Conservation (phyloP, 1,284 basidiomycete species). For the Papiliotrema nemorosa region DNA sequence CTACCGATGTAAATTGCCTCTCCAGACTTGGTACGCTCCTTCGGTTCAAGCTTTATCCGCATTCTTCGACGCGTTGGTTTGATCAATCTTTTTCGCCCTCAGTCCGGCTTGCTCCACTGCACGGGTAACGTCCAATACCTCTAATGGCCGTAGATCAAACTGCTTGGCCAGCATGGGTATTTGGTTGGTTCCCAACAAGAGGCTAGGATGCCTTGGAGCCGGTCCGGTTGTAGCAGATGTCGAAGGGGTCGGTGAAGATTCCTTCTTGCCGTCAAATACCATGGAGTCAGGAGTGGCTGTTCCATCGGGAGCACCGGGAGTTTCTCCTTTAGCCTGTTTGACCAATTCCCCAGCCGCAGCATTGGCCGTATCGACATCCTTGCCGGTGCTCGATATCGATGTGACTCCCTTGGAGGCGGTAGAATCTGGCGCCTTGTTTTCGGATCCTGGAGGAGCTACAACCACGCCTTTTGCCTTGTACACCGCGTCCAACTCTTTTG, state of each 20-base stretch:
- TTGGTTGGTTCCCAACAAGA: slow-evolving; percentile 30
- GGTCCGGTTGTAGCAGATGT: slow-evolving; percentile 9
- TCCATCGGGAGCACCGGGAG: slow-evolving; percentile 19
- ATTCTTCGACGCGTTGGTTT: slow-evolving; percentile 8
- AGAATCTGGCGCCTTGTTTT: slow-evolving; percentile 31
- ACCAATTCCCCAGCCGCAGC: slow-evolving; percentile 8
- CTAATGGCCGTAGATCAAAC: slow-evolving; percentile 43
- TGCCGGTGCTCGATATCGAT: neutral
- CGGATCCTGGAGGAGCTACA: slow-evolving; percentile 2
- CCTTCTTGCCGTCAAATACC: slow-evolving; percentile 17
- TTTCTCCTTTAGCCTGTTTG: slow-evolving; percentile 24
- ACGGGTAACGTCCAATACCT: slow-evolving; percentile 48
- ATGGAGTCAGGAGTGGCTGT: slow-evolving; percentile 26
- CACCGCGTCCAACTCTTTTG: slow-evolving; percentile 22
- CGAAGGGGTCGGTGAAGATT: no score
- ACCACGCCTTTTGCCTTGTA: slow-evolving; percentile 19
- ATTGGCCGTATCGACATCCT: neutral
- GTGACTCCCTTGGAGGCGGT: slow-evolving; percentile 9
- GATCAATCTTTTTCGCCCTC: slow-evolving; percentile 17
- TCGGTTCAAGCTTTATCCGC: slow-evolving; percentile 1
- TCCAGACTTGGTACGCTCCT: slow-evolving; percentile 8
- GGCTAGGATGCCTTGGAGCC: slow-evolving; percentile 16
- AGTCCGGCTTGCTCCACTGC: slow-evolving; percentile 50
- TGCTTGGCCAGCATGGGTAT: slow-evolving; percentile 37
- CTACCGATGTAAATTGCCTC: slow-evolving; percentile 28